Conservation (phyloP, 805 yeast species). For the Ogataea chonburiensis region DNA sequence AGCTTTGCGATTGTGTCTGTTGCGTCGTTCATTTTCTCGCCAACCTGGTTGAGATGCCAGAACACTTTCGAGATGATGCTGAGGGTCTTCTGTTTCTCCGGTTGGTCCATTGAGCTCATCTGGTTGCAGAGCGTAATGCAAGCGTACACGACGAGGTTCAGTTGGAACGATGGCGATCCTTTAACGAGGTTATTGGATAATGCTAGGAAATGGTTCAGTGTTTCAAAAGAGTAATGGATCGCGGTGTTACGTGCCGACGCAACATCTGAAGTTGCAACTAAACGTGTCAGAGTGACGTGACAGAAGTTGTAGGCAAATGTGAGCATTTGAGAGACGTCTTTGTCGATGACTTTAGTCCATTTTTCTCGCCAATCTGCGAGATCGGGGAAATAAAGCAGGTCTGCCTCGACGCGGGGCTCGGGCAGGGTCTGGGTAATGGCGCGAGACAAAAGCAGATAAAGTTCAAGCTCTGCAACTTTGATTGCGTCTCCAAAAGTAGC, state of each 20-base stretch:
- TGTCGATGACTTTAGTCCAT: slow-evolving; percentile 45
- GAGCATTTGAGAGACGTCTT: slow-evolving; percentile 49
- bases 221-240: slow-evolving; percentile 43
- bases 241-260: too few species aligned
- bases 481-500: slow-evolving; percentile 55
- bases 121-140: slow-evolving; percentile 52
- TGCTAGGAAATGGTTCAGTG: slow-evolving; percentile 43
- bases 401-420: slow-evolving; percentile 12
- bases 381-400: slow-evolving; percentile 33
- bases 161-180: slow-evolving; percentile 54
- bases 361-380: slow-evolving; percentile 45
- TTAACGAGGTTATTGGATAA: slow-evolving; percentile 47
- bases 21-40: slow-evolving; percentile 56
- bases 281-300: slow-evolving; percentile 40
- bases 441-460: slow-evolving; percentile 31
- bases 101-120: slow-evolving; percentile 38
- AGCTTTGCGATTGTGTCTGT: slow-evolving; percentile 59
- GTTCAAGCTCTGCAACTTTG: slow-evolving; percentile 48
- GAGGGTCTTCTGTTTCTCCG: slow-evolving; percentile 42
- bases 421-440: slow-evolving; percentile 11
- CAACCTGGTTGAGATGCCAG: slow-evolving; percentile 58
- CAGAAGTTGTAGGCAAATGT: slow-evolving; percentile 49
- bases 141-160: slow-evolving; percentile 54
- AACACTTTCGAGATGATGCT: slow-evolving; percentile 51
- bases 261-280: slow-evolving; percentile 28